These are phyloP conservation scores for Cercospora citrullina DNA, from an alignment of 2,329 filamentous ascomycete genomes.

Conservation along the genomic window DNA sequence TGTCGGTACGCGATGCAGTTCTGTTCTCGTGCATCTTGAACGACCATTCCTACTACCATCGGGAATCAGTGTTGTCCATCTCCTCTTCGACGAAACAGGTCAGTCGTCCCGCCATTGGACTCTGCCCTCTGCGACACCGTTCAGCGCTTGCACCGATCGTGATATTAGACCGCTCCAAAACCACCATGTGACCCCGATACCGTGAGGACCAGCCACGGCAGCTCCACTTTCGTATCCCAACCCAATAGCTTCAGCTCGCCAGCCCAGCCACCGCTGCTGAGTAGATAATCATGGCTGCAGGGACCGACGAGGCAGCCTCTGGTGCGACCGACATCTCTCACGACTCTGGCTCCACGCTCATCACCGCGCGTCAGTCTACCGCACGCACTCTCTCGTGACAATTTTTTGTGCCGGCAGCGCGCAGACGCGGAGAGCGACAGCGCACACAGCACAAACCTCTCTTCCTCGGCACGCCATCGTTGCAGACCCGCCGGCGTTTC, in stretches of 20 bases:
- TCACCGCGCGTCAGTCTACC: background rate
- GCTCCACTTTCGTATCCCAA: constrained; percentile 7
- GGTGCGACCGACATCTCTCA: background rate
- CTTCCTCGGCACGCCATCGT: constrained; percentile 1
- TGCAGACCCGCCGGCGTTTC: background rate
- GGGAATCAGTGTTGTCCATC: background rate
- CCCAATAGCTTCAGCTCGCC: background rate
- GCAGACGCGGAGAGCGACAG: background rate
- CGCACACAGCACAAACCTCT: background rate
- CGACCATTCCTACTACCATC: background rate
- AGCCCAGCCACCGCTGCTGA: background rate
- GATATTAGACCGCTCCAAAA: background rate
- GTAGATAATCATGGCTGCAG: background rate
- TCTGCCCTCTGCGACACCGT: background rate
- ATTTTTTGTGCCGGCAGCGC: background rate
- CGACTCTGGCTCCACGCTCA: background rate
- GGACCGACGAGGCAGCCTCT: background rate
- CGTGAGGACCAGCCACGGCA: background rate
- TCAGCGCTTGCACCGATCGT: background rate
- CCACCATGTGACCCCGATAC: background rate
- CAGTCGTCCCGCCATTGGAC: background rate
- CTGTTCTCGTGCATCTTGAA: background rate
- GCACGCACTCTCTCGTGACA: background rate
- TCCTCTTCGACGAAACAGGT: no score
- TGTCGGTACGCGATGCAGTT: background rate